A percentile compares a stretch with the other conserved stretches of the same genome.
Conservation (phyloP, 768 basidiomycete species). For the Boletus tylopilopsis region DNA sequence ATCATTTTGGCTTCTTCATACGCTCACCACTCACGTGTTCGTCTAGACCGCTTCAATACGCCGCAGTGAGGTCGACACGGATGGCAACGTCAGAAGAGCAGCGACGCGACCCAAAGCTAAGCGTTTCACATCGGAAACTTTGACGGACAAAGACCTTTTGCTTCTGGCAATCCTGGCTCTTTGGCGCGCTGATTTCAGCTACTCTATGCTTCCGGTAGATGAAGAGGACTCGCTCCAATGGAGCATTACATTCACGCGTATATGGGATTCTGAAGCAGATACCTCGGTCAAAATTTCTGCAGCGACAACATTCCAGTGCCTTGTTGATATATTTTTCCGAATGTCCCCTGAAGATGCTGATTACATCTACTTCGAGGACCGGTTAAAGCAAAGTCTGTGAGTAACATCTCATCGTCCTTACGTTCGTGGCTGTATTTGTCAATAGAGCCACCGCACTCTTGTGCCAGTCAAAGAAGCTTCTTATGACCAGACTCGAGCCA, state of each 20-base stretch:
- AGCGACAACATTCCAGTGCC: conserved; percentile 45
- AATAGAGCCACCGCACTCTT: conserved; percentile 29
- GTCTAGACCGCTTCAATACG: conserved; percentile 46
- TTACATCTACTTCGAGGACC: conserved; percentile 35
- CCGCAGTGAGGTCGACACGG: conserved; percentile 58
- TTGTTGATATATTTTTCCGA: conserved; percentile 43
- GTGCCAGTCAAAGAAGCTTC: conserved; percentile 53
- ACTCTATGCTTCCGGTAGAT: conserved; percentile 47
- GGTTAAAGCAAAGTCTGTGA: conserved; percentile 49
- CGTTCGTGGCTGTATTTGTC: neutral
- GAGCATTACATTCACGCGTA: conserved; percentile 43
- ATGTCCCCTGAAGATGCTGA: conserved; percentile 38
- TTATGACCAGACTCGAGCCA: conserved; percentile 55
- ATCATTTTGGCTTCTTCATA: conserved; percentile 5
- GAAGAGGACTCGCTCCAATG: conserved; percentile 43
- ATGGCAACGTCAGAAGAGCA: conserved; percentile 50
- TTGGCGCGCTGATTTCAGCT: conserved; percentile 56
- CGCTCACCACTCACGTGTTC: conserved; percentile 8
- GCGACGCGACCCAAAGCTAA: conserved; percentile 59
- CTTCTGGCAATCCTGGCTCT: conserved; percentile 65
- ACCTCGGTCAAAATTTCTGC: conserved; percentile 61
- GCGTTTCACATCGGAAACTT: conserved; percentile 51
- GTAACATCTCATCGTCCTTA: conserved; percentile 16
- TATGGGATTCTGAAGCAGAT: conserved; percentile 65
- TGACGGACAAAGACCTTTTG: conserved; percentile 67